A percentile compares a stretch with the other conserved stretches of the same genome.
phyloP scores from a whole-genome alignment of 345 rosid species.

The Erucastrum elatum region DNA sequence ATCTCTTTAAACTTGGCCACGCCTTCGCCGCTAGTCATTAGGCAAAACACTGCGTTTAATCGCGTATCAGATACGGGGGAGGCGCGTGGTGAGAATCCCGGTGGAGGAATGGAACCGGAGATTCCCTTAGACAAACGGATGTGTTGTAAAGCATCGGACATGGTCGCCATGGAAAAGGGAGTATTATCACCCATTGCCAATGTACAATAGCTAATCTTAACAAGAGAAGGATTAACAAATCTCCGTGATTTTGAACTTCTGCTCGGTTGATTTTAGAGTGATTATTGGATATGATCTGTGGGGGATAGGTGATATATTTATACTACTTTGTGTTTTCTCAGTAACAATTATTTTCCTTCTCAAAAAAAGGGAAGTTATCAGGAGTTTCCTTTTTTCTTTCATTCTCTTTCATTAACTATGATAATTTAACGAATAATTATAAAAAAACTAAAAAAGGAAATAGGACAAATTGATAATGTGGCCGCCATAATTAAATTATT shows the following conservation, averaged over 20 bases:
- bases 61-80: background rate
- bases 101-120: background rate
- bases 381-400: background rate
- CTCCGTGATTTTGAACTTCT: background rate
- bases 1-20: background rate
- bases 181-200: background rate
- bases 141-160: background rate
- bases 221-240: background rate
- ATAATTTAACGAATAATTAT: background rate
- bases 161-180: background rate
- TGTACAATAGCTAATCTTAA: background rate
- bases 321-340: background rate
- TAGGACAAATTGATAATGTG: background rate
- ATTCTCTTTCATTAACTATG: background rate
- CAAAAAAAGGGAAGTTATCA: background rate
- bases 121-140: background rate
- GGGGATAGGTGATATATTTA: background rate
- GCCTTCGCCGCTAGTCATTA: background rate
- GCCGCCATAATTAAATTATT: background rate
- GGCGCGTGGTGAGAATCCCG: background rate
- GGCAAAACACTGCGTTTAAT: background rate
- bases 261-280: background rate
- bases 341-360: background rate
- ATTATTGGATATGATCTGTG: background rate
- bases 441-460: background rate